phyloP scores from a whole-genome alignment of 2,329 filamentous ascomycete species.

The Trichophyton schoenleinii region DNA sequence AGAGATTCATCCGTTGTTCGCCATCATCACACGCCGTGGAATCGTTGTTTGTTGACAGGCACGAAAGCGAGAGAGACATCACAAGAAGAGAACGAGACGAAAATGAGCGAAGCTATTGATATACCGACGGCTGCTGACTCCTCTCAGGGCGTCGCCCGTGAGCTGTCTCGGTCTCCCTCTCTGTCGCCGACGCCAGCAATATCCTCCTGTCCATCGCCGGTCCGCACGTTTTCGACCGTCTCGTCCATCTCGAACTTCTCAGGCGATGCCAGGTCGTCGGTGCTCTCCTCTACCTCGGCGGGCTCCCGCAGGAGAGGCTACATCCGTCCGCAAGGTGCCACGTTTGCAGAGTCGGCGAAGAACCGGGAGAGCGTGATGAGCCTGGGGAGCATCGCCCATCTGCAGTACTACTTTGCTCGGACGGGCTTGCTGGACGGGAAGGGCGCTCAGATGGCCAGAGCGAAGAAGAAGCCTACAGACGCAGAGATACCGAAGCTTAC shows the following conservation, averaged over 20 bases:
- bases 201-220: conserved; percentile 33
- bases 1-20: background rate
- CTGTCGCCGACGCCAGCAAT: conserved; percentile 32
- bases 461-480: conserved; percentile 45
- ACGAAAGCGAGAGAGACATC: background rate
- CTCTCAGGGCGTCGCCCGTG: conserved; percentile 15
- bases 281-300: conserved; percentile 20
- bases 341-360: conserved; percentile 81
- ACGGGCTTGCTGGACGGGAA: conserved; percentile 90
- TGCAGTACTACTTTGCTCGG: conserved; percentile 96
- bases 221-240: conserved; percentile 35
- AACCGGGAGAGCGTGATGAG: conserved; percentile 92
- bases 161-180: conserved; percentile 29
- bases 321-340: conserved; percentile 72
- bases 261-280: conserved; percentile 31
- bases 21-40: background rate
- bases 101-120: conserved; percentile 6
- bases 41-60: background rate
- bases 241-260: conserved; percentile 36
- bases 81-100: background rate
- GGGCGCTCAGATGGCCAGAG: conserved; percentile 69
- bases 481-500: conserved; percentile 30
- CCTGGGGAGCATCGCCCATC: conserved; percentile 86
- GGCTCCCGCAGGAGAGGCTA: conserved; percentile 58
- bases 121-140: background rate